Evolutionary conservation across 2,329 filamentous ascomycete species (phyloP).

Genomic region (Botryosphaeria agaves): DNA sequence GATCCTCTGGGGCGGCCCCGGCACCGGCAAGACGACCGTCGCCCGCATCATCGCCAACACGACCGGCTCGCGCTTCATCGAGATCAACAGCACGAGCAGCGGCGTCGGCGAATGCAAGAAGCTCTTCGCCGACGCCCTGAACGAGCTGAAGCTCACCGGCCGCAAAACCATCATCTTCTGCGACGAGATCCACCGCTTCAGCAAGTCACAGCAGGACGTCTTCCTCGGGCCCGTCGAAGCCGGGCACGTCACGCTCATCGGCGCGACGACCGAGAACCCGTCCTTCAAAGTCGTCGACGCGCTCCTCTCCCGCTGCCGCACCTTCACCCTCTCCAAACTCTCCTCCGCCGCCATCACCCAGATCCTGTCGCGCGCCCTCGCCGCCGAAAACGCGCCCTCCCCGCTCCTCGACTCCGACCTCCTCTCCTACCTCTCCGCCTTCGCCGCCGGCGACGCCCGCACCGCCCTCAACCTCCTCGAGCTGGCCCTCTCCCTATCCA

Average conservation of each 20-base stretch:
- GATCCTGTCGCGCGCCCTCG: conserved; percentile 63
- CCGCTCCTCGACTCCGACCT: conserved; percentile 60
- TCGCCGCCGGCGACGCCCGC: conserved; percentile 82
- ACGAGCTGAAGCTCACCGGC: conserved; percentile 64
- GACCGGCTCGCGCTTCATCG: conserved; percentile 73
- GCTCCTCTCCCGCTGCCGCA: conserved; percentile 73
- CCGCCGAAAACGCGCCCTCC: conserved; percentile 27
- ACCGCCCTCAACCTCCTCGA: conserved; percentile 88
- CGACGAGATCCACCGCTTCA: conserved; percentile 90
- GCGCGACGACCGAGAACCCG: conserved; percentile 93
- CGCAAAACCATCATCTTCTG: conserved; percentile 93
- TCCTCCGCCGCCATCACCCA: conserved; percentile 50
- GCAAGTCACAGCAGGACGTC: conserved; percentile 83
- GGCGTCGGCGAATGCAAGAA: conserved; percentile 87
- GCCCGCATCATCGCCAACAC: conserved; percentile 74
- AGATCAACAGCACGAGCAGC: conserved; percentile 84
- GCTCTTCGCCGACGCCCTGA: conserved; percentile 69
- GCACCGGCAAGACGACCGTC: conserved; percentile 81
- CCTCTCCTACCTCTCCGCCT: conserved; percentile 64
- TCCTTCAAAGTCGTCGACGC: conserved; percentile 85
- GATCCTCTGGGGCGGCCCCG: conserved; percentile 78
- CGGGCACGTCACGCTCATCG: conserved; percentile 79
- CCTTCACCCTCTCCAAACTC: conserved; percentile 70
- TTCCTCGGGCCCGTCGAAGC: conserved; percentile 86
- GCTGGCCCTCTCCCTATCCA: conserved; percentile 63